Percentiles rank a stretch among this genome's conserved stretches.
Evolutionary conservation across 164 flowering plant species (phyloP).

Genomic region (Berberis vulgaris): DNA sequence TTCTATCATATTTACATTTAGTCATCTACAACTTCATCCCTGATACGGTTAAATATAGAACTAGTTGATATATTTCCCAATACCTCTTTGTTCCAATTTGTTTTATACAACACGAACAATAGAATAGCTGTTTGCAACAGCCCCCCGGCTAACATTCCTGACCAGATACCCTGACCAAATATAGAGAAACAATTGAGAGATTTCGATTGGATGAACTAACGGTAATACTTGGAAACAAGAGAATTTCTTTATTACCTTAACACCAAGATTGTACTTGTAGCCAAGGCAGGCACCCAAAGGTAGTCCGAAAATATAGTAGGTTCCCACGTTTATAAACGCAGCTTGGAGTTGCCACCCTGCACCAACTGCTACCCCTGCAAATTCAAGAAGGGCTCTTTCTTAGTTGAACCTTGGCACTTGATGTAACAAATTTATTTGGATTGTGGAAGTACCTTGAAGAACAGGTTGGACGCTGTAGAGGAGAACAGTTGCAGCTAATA

Average conservation of each 20-base stretch:
- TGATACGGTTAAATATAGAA: too few species aligned
- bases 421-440: too few species aligned
- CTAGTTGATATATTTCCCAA: too few species aligned
- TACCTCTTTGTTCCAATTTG: conserved; percentile 50
- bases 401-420: too few species aligned
- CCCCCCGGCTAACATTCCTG: conserved; percentile 35
- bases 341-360: conserved; percentile 55
- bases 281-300: conserved; percentile 45
- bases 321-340: conserved; percentile 34
- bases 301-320: conserved; percentile 51
- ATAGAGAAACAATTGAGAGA: not conserved
- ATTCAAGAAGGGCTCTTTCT: not conserved
- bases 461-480: conserved; percentile 45
- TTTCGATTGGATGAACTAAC: not conserved
- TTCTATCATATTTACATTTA: too few species aligned
- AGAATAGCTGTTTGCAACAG: conserved; percentile 33
- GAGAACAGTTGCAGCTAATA: conserved; percentile 36
- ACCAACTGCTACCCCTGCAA: conserved; percentile 56
- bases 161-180: conserved; percentile 33
- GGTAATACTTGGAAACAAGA: not conserved
- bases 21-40: too few species aligned
- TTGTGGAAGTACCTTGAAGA: conserved; percentile 27
- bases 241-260: conserved; percentile 9
- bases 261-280: conserved; percentile 28
- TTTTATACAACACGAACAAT: conserved; percentile 13